These are phyloP conservation scores for Takashimella tepidaria DNA, from an alignment of 1,284 basidiomycete species.

Conservation along the genomic window DNA sequence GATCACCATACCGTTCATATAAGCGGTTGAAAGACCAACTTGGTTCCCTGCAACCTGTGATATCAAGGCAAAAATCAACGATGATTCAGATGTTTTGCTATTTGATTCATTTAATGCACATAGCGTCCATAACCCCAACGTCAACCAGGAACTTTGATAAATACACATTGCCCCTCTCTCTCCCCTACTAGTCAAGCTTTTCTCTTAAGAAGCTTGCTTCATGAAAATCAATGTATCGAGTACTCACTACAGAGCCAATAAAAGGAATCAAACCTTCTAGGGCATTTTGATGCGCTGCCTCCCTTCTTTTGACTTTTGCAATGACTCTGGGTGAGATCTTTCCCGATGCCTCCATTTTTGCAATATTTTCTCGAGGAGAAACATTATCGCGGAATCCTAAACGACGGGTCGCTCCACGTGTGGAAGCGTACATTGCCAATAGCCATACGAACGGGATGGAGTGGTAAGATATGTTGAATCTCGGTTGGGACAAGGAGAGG, in stretches of 20 bases:
- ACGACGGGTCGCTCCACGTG: slow-evolving; percentile 18
- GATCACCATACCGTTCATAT: slow-evolving; percentile 32
- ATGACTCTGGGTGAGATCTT: slow-evolving; percentile 22
- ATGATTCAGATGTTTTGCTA: too few species aligned
- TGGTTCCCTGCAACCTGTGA: slow-evolving; percentile 38
- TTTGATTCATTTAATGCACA: too few species aligned
- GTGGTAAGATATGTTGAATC: slow-evolving; percentile 37
- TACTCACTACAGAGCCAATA: slow-evolving; percentile 28
- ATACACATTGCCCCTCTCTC: too few species aligned
- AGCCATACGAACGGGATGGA: slow-evolving; percentile 29
- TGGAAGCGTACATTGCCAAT: slow-evolving; percentile 22
- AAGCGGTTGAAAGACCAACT: slow-evolving; percentile 23
- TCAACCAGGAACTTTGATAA: too few species aligned
- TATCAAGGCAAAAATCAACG: too few species aligned
- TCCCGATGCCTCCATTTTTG: slow-evolving; percentile 25
- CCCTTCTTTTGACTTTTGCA: slow-evolving; percentile 27
- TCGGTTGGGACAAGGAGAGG: slow-evolving; percentile 1
- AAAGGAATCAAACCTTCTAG: slow-evolving; percentile 31
- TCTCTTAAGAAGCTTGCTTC: too few species aligned
- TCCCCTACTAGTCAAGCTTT: too few species aligned
- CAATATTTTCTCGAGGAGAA: slow-evolving; percentile 23
- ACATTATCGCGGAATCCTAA: slow-evolving; percentile 29
- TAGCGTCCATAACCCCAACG: too few species aligned
- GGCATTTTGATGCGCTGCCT: slow-evolving; percentile 35
- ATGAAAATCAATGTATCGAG: not conserved